phyloP scores from a whole-genome alignment of 208 protist species.

The Leishmania braziliensis region DNA sequence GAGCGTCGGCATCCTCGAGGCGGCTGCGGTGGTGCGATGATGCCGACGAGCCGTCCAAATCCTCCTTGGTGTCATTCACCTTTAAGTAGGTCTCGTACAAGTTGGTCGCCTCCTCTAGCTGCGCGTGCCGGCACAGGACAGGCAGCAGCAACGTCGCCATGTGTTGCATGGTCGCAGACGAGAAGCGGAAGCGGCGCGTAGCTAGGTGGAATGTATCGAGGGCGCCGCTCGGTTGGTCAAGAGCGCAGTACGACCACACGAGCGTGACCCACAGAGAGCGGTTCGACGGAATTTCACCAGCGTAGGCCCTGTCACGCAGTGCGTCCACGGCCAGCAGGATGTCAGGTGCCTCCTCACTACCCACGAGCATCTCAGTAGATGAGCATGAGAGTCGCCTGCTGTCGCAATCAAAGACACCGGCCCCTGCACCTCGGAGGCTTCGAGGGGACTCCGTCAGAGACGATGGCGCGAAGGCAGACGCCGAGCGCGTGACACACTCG shows the following conservation, averaged over 20 bases:
- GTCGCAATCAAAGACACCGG: neutral
- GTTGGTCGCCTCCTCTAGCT: slow-evolving; percentile 39
- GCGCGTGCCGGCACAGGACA: slow-evolving; percentile 51
- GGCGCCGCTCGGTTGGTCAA: slow-evolving; percentile 46
- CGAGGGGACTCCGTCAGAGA: neutral
- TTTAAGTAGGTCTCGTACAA: slow-evolving; percentile 46
- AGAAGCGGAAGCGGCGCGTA: slow-evolving; percentile 47
- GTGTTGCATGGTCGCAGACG: slow-evolving; percentile 59
- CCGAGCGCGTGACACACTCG: neutral
- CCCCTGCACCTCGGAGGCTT: neutral
- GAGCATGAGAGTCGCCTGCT: neutral
- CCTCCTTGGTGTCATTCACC: neutral
- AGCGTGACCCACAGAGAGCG: slow-evolving; percentile 74
- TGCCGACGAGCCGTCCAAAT: neutral
- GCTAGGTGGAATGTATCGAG: slow-evolving; percentile 65
- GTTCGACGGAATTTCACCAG: slow-evolving; percentile 60
- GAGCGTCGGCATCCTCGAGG: slow-evolving; percentile 33
- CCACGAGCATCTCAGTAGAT: neutral
- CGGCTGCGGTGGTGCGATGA: slow-evolving; percentile 2
- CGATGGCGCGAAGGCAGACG: neutral
- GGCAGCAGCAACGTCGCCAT: slow-evolving; percentile 71
- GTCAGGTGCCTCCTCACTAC: neutral
- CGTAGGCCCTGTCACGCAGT: slow-evolving; percentile 72
- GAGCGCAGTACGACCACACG: slow-evolving; percentile 69
- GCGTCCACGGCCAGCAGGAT: slow-evolving; percentile 40